A percentile compares a stretch with the other conserved stretches of the same genome.
Evolutionary conservation across 805 yeast genomes (phyloP).

Genomic region (Metschnikowia vanudenii): DNA sequence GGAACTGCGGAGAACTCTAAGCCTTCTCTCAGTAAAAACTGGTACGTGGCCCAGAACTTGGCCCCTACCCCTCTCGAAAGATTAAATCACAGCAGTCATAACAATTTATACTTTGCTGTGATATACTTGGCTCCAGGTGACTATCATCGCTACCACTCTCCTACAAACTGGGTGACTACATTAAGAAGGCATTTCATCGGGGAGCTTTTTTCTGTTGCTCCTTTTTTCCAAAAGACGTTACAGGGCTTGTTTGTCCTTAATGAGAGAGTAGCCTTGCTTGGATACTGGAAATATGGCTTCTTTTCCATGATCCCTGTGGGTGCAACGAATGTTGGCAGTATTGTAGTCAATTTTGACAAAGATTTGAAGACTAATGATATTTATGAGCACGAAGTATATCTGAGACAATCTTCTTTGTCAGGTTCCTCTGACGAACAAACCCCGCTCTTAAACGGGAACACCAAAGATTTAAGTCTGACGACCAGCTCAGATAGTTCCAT

Average conservation of each 20-base stretch:
- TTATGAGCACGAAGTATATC: constrained; percentile 49
- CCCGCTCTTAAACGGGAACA: constrained; percentile 26
- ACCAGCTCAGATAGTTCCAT: constrained; percentile 3
- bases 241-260: constrained; percentile 86
- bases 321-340: constrained; percentile 97
- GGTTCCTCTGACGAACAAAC: constrained; percentile 26
- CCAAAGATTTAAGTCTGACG: constrained; percentile 11
- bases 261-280: constrained; percentile 92
- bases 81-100: constrained; percentile 38
- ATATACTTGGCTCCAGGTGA: constrained; percentile 98
- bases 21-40: constrained; percentile 34
- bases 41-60: constrained; percentile 43
- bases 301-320: constrained; percentile 99
- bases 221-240: constrained; percentile 86
- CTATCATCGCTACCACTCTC: constrained; percentile 95
- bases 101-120: constrained; percentile 79
- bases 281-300: constrained; percentile 96
- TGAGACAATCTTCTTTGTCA: constrained; percentile 19
- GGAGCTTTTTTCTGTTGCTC: constrained; percentile 92
- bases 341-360: constrained; percentile 86
- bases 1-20: constrained; percentile 42
- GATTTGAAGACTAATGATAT: constrained; percentile 81
- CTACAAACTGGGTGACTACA: constrained; percentile 93
- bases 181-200: constrained; percentile 94
- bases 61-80: constrained; percentile 33